These are phyloP conservation scores for Beauveria australis DNA, from an alignment of 2,329 filamentous ascomycete species.

Conservation along the genomic window DNA sequence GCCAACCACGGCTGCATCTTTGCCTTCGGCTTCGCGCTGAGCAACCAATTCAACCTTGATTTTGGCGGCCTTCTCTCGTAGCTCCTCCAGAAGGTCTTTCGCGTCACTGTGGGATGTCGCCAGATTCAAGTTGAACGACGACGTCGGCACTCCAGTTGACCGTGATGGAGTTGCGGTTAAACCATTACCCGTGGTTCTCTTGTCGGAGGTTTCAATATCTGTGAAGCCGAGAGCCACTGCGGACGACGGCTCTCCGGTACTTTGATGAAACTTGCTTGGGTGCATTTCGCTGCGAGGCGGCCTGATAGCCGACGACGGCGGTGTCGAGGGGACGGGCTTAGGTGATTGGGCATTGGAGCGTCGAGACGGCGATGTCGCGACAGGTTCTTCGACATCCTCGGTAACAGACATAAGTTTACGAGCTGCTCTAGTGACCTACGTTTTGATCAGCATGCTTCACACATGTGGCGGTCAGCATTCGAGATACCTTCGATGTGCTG, in stretches of 20 bases:
- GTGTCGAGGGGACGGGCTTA: slow-evolving; percentile 37
- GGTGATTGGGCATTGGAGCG: slow-evolving; percentile 1
- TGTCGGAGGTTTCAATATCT: slow-evolving; percentile 55
- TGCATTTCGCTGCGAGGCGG: slow-evolving; percentile 81
- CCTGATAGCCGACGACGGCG: slow-evolving; percentile 58
- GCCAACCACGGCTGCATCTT: slow-evolving; percentile 26
- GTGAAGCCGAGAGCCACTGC: slow-evolving; percentile 76
- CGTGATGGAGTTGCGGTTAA: slow-evolving; percentile 59
- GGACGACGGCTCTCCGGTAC: slow-evolving; percentile 68
- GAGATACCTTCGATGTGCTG: slow-evolving; percentile 27
- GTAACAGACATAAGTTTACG: slow-evolving; percentile 33
- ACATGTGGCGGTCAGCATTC: slow-evolving; percentile 12
- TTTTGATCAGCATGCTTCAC: not conserved
- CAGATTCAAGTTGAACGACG: slow-evolving; percentile 60
- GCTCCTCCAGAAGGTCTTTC: slow-evolving; percentile 53
- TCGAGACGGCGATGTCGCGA: not conserved
- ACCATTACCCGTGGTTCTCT: slow-evolving; percentile 29
- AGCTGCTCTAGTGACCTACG: slow-evolving; percentile 22
- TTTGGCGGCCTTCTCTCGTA: slow-evolving; percentile 62
- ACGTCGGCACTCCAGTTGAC: slow-evolving; percentile 39
- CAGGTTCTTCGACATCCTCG: slow-evolving; percentile 36
- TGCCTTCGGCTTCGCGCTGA: slow-evolving; percentile 48
- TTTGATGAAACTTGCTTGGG: slow-evolving; percentile 71
- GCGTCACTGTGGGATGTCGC: slow-evolving; percentile 51
- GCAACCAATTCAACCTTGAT: slow-evolving; percentile 62